Evolutionary conservation across 2,329 filamentous ascomycete species (phyloP), one percentile per base, ranked within the genome.

Genomic region (Paracorniculantispora psalliotae): DNA sequence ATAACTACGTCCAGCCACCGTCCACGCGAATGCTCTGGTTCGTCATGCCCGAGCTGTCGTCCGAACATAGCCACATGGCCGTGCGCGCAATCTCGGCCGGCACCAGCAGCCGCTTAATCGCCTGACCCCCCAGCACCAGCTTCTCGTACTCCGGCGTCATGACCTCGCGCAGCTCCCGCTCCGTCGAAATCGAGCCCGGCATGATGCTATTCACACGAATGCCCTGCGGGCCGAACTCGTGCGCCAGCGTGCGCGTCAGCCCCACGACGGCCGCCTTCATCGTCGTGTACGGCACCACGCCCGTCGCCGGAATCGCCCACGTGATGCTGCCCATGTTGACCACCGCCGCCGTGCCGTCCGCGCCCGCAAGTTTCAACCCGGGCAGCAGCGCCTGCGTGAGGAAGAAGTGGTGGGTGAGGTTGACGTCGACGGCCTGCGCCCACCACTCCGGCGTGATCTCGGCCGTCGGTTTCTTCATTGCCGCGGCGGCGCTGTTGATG

Each of bases 401-500:
- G 2, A 96, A 81, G 23, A 96, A 60, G 15, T 60, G 59, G 28
- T 70, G 10, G 82, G 72, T 68, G 43, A 76, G 64, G 62, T 77
- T 77, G 44, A 73, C 67, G 54, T 71, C 71, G 43, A 81, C 62
- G 61, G 73, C 72, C 9, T 59, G 25, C 23, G 75, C 71, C 70
- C 72, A 78, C 10, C 66, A 64, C 60, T 70, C 70, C 1, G 70
- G 64, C 10, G 74, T 76, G 12, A 77, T 68, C 1, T 69, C 58
- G 17, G 57, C 53, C 8, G 68, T 72, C 7, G 59, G 53, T 47
- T 64, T 41, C 21, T 15, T 12, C 47, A 47, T 51, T 25, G 8
- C 53, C 9, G 46, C 46, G 15, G 90, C 92, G 30, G 92, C 91
- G 72, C 96, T 96, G 81, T 96, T 96, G 77, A 96, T 78, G 56